Base-by-base conservation (phyloP, 1,284 basidiomycete species). In the Cutaneotrichosporon sp. region DNA sequence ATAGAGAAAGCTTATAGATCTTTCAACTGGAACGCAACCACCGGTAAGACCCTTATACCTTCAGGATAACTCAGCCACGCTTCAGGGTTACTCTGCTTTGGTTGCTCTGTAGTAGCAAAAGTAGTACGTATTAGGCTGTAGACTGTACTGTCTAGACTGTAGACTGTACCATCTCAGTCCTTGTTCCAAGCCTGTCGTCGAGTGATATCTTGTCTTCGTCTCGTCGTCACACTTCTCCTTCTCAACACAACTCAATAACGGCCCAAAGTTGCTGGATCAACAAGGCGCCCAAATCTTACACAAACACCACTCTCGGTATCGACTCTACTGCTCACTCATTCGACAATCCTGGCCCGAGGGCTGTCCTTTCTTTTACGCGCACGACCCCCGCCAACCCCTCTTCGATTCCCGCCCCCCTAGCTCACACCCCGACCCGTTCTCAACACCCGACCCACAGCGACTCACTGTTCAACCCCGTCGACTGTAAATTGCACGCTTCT, bases 221-320 rank as follows among this genome's bases (percentile, higher is more conserved):
- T 50, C 59, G 21, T 51, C 42, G 51, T 34, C 46, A 13, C 32
- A 26, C 49, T 34, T 40, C 31, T 40, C 47, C 21, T 36, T 56
- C 46, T 31, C 36, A 36, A 38, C 51, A 49, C 56, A 64, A 58
- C 38, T 56, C 55, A 56, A 56, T 38, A 26, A 42, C 55, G 55
- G 55, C 36, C 55, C 55, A 56, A 46, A 56, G 55, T 56, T 56
- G 55, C 55, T 56, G 55, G 55, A 40, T 56, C 55, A 56, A 56
- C 55, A 56, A 38, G 55, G 55, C 38, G 38, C 55, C 16, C 7
- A 34, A 22, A 26, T 49, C 53, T 8, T 40, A 16, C 18, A 30
- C 21, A 21, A 40, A n/a, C 31, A 14, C 38, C 21, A 40, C 52
- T 50, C 49, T 50, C 49, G 22, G 30, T 31, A 6, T 26, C 47